phyloP scores from a whole-genome alignment of 192 early-diverging fungal species.

The Coemansia pectinata region DNA sequence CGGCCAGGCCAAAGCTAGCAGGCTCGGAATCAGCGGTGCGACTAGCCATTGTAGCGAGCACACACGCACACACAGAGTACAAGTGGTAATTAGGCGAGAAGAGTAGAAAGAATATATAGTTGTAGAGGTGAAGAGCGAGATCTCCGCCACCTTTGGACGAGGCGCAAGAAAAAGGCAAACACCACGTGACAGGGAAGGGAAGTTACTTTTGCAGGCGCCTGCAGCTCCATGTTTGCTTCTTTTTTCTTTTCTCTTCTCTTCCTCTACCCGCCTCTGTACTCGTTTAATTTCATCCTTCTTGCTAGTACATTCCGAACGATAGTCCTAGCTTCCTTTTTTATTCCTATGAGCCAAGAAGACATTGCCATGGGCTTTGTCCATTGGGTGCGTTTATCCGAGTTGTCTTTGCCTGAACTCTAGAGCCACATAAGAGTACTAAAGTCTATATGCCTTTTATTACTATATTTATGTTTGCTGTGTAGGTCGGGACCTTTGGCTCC shows the following conservation, averaged over 20 bases:
- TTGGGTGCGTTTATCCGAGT: slow-evolving; percentile 35
- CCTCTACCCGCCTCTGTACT: neutral
- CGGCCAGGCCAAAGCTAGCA: slow-evolving; percentile 18
- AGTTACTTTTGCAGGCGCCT: neutral
- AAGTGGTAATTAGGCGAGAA: neutral
- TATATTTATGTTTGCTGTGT: neutral
- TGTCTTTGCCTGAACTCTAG: too few relatives aligned
- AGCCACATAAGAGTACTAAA: neutral
- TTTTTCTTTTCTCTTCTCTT: neutral
- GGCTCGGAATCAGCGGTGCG: neutral
- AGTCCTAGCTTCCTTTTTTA: neutral
- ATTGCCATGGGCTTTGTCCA: slow-evolving; percentile 53
- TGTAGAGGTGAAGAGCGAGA: neutral
- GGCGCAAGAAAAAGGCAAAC: neutral
- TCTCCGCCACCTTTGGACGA: neutral
- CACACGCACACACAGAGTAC: neutral
- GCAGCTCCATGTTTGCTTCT: neutral
- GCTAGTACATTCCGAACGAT: neutral
- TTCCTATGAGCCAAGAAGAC: slow-evolving; percentile 42
- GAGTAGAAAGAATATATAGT: neutral
- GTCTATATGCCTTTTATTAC: neutral
- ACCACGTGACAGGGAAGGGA: too few relatives aligned
- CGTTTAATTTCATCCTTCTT: too few relatives aligned
- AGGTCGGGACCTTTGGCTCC: slow-evolving; percentile 47
- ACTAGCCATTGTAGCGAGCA: neutral